Evolutionary conservation across 306 rosid genomes (phyloP).

Genomic region (Medicago ruthenica): DNA sequence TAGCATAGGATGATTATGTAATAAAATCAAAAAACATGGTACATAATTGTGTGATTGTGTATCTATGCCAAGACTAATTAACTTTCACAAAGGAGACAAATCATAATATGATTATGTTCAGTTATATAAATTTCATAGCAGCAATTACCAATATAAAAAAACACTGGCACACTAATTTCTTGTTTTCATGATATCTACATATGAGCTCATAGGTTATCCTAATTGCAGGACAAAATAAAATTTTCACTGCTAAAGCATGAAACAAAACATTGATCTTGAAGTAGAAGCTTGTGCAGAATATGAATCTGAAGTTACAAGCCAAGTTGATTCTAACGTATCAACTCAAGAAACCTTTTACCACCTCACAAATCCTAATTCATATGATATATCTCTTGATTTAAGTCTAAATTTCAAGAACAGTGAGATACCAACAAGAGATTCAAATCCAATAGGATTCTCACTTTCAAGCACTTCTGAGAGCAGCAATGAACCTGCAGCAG

Average conservation of each 20-base stretch:
- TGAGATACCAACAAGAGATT: slow-evolving; percentile 51
- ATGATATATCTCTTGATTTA: slow-evolving; percentile 66
- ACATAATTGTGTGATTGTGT: slow-evolving; percentile 1
- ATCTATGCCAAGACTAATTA: background rate
- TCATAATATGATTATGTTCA: slow-evolving; percentile 1
- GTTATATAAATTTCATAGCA: too few species aligned
- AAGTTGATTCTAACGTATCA: slow-evolving; percentile 77
- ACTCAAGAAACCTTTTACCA: slow-evolving; percentile 64
- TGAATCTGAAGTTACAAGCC: slow-evolving; percentile 82
- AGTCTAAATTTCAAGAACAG: slow-evolving; percentile 65
- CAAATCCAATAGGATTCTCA: slow-evolving; percentile 62
- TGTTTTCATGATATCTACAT: slow-evolving; percentile 33
- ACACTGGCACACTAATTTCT: slow-evolving; percentile 14
- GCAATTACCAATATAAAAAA: too few species aligned
- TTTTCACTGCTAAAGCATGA: slow-evolving; percentile 55
- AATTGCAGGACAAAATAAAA: slow-evolving; percentile 50
- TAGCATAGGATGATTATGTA: too few species aligned
- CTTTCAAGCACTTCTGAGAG: slow-evolving; percentile 90
- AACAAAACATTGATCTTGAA: slow-evolving; percentile 71
- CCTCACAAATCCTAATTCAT: slow-evolving; percentile 45
- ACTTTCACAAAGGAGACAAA: too few species aligned
- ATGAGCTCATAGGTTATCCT: slow-evolving; percentile 4
- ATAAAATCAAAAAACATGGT: background rate
- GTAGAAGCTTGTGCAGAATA: slow-evolving; percentile 66
- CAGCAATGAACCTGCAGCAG: slow-evolving; percentile 68